Conservation (phyloP, 2,329 filamentous ascomycete species). For the Xylaria sp. region DNA sequence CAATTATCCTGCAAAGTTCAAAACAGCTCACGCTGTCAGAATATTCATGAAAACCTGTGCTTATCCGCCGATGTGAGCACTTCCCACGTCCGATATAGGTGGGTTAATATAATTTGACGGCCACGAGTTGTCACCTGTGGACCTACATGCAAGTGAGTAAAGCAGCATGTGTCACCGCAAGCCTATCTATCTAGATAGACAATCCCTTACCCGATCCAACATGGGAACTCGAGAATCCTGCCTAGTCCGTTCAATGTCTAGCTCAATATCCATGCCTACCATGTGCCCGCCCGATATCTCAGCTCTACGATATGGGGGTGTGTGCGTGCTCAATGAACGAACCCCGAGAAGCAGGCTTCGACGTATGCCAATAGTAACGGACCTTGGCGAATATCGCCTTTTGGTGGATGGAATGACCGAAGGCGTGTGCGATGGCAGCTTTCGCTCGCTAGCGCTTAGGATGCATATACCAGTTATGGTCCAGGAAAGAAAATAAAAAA, state of each 20-base stretch:
- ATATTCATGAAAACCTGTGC: background rate
- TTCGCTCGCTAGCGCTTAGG: slow-evolving; percentile 5
- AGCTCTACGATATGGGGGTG: background rate
- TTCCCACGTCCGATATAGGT: background rate
- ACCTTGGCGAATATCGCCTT: slow-evolving; percentile 4
- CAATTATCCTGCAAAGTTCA: background rate
- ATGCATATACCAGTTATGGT: background rate
- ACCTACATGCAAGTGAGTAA: background rate
- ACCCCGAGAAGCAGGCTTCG: background rate
- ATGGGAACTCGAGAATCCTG: background rate
- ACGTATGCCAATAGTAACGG: background rate
- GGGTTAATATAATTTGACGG: background rate
- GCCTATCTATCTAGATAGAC: background rate
- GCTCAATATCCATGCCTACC: background rate
- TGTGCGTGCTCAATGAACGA: background rate
- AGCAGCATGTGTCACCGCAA: slow-evolving; percentile 3
- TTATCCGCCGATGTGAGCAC: background rate
- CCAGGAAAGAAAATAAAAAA: background rate
- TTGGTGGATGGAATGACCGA: slow-evolving; percentile 1
- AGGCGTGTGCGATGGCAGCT: background rate
- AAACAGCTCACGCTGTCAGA: background rate
- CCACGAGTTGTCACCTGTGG: slow-evolving; percentile 8
- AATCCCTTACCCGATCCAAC: background rate
- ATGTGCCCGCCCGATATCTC: slow-evolving; percentile 7
- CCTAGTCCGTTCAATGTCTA: background rate